A percentile compares a stretch with the other conserved stretches of the same genome.
phyloP scores from a whole-genome alignment of 345 rosid genomes.

The Garcia nutans region DNA sequence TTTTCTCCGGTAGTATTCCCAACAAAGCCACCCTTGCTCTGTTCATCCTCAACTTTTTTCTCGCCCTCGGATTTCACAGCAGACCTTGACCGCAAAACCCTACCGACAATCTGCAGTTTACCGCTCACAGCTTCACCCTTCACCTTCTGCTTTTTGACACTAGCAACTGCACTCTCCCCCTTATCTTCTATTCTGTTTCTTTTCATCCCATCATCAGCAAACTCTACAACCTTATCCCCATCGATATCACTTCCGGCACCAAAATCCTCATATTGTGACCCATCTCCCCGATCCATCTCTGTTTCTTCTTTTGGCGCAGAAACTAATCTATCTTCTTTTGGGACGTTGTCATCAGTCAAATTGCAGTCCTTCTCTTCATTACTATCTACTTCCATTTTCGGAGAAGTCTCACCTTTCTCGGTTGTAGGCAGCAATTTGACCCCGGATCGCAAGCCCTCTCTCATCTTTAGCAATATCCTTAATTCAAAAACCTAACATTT shows the following conservation, averaged over 20 bases:
- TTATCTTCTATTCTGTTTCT: slow-evolving; percentile 20
- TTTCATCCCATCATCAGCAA: slow-evolving; percentile 22
- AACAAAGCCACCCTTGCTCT: background rate
- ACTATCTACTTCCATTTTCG: slow-evolving; percentile 20
- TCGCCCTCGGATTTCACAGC: slow-evolving; percentile 22
- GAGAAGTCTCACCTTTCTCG: slow-evolving; percentile 24
- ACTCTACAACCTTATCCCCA: slow-evolving; percentile 11
- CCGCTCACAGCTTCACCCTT: slow-evolving; percentile 19
- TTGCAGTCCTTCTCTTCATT: slow-evolving; percentile 11
- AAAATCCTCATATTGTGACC: slow-evolving; percentile 7
- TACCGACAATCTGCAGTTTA: slow-evolving; percentile 27
- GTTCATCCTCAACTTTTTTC: slow-evolving; percentile 8
- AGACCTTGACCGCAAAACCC: slow-evolving; percentile 51
- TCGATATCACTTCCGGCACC: slow-evolving; percentile 20
- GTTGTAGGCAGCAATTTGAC: slow-evolving; percentile 18
- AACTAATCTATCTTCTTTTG: slow-evolving; percentile 7
- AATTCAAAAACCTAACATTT: slow-evolving; percentile 1
- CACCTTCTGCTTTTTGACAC: slow-evolving; percentile 24
- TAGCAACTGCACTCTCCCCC: slow-evolving; percentile 24
- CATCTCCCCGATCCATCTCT: slow-evolving; percentile 17
- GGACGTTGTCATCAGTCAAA: slow-evolving; percentile 23
- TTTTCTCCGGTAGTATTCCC: slow-evolving; percentile 9
- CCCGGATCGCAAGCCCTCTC: slow-evolving; percentile 40
- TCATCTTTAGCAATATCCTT: slow-evolving; percentile 35
- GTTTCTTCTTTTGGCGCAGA: slow-evolving; percentile 9